phyloP scores from a whole-genome alignment of 2,329 filamentous ascomycete species.

The Scytalidium lignicola region DNA sequence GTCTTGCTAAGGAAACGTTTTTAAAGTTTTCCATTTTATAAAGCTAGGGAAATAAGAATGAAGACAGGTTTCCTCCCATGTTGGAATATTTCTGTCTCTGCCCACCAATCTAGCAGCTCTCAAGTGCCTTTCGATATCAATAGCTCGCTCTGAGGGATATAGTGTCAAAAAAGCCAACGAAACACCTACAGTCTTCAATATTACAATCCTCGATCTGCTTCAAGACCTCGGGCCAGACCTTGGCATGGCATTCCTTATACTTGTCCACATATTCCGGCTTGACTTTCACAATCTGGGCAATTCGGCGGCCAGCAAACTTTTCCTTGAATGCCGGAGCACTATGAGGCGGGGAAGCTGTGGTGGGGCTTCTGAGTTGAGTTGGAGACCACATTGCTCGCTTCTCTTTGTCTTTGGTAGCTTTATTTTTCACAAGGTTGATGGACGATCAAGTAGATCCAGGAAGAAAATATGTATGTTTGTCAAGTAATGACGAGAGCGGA shows the following conservation, averaged over 20 bases:
- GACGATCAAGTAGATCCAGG: no score
- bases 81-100: no score
- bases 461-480: neutral
- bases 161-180: conserved; percentile 1
- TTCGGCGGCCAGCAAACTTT: conserved; percentile 44
- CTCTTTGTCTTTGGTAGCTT: no score
- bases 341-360: neutral
- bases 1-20: neutral
- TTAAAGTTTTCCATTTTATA: no score
- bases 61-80: no score
- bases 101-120: no score
- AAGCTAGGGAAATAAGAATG: no score
- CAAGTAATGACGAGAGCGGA: neutral
- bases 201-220: conserved; percentile 71
- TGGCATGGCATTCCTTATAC: conserved; percentile 70
- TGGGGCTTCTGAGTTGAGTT: conserved; percentile 3
- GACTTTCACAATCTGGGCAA: conserved; percentile 69
- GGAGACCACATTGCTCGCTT: neutral
- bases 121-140: no score
- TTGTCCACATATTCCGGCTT: conserved; percentile 60
- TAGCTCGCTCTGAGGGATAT: no score
- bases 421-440: no score
- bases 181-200: conserved; percentile 61
- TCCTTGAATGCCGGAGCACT: conserved; percentile 13
- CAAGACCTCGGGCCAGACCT: conserved; percentile 73